A percentile compares a stretch with the other conserved stretches of the same genome.
These are phyloP conservation scores for Endoconidiophora laricicola DNA, from an alignment of 2,329 filamentous ascomycete genomes.

Conservation along the genomic window DNA sequence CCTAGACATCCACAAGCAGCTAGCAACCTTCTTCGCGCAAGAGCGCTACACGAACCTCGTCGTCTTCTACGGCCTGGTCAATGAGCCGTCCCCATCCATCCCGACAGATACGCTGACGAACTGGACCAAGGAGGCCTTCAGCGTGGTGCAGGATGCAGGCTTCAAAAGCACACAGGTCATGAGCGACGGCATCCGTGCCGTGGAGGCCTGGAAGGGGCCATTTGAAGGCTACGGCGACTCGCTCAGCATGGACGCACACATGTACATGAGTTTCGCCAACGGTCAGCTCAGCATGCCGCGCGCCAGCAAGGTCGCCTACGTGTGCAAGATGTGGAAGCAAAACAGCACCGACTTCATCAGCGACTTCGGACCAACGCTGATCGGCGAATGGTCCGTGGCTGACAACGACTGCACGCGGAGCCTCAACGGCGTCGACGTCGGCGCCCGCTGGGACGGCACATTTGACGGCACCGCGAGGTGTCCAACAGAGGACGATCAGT, in stretches of 20 bases:
- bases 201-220: conserved; percentile 54
- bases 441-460: conserved; percentile 57
- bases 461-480: conserved; percentile 41
- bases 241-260: conserved; percentile 59
- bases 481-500: conserved; percentile 33
- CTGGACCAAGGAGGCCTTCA: conserved; percentile 41
- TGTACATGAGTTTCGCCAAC: conserved; percentile 64
- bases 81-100: conserved; percentile 48
- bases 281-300: conserved; percentile 50
- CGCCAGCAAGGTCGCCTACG: conserved; percentile 49
- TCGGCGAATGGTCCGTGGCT: conserved; percentile 63
- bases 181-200: conserved; percentile 57
- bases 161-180: conserved; percentile 46
- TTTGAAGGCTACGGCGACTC: conserved; percentile 38
- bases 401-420: conserved; percentile 44
- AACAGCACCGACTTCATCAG: conserved; percentile 31
- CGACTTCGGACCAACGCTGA: conserved; percentile 53
- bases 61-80: conserved; percentile 50
- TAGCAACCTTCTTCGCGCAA: conserved; percentile 17
- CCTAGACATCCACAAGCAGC: conserved; percentile 36
- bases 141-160: conserved; percentile 40
- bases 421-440: conserved; percentile 56
- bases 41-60: conserved; percentile 33
- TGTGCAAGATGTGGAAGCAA: conserved; percentile 49
- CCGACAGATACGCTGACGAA: conserved; percentile 35